Conservation (phyloP, 2,329 filamentous ascomycete species). For the Xylaria sp. region DNA sequence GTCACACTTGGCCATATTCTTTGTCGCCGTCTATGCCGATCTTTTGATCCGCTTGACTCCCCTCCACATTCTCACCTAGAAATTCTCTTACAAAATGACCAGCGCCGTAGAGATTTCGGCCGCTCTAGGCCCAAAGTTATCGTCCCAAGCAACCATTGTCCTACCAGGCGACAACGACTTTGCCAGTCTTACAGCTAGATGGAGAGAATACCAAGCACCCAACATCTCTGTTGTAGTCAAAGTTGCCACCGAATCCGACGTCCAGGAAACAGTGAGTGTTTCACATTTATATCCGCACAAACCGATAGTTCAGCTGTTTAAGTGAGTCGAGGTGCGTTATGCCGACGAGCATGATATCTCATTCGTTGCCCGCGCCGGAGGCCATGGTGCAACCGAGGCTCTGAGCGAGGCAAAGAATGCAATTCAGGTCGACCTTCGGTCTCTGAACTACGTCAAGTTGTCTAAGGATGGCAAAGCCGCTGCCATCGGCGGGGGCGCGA, state of each 20-base stretch:
- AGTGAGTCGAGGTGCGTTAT: slow-evolving; percentile 26
- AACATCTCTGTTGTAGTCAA: slow-evolving; percentile 31
- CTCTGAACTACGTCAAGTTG: slow-evolving; percentile 37
- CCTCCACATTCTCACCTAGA: not conserved
- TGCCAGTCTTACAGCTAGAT: slow-evolving; percentile 18
- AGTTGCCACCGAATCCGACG: slow-evolving; percentile 30
- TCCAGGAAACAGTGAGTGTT: slow-evolving; percentile 32
- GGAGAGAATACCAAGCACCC: slow-evolving; percentile 29
- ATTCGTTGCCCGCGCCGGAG: slow-evolving; percentile 34
- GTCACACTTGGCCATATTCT: not conserved
- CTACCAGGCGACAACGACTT: slow-evolving; percentile 1
- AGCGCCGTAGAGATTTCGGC: not conserved
- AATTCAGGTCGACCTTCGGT: slow-evolving; percentile 36
- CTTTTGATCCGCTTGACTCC: not conserved
- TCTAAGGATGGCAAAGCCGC: slow-evolving; percentile 38
- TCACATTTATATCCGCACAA: too few species aligned
- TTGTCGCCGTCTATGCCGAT: not conserved
- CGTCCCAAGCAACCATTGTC: slow-evolving; percentile 3
- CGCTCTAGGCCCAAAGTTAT: slow-evolving; percentile 2
- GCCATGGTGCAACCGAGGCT: slow-evolving; percentile 35
- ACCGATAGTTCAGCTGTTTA: not conserved
- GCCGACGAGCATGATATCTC: slow-evolving; percentile 27
- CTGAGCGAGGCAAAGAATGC: slow-evolving; percentile 27
- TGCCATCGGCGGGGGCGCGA: slow-evolving; percentile 42
- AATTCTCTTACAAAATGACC: not conserved